A percentile compares a stretch with the other conserved stretches of the same genome.
phyloP scores from a whole-genome alignment of 202 grass and related monocot species.

The Setaria italica region DNA sequence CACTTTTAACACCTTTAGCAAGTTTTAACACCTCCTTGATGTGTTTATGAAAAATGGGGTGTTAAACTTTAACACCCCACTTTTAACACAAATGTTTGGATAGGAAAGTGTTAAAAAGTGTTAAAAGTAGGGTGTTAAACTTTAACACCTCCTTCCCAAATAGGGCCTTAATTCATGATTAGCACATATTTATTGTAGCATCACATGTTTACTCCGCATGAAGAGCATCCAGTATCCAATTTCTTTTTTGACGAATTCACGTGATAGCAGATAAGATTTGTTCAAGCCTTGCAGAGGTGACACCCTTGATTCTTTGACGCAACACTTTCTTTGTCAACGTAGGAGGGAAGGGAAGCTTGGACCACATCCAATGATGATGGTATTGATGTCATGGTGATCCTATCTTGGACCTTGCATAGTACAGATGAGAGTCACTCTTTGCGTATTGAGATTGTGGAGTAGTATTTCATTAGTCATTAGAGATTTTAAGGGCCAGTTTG shows the following conservation, averaged over 20 bases:
- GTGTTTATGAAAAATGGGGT: no score
- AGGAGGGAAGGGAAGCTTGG: not conserved
- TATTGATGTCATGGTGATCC: not conserved
- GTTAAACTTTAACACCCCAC: no score
- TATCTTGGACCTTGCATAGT: not conserved
- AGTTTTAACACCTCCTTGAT: no score
- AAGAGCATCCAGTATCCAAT: not conserved
- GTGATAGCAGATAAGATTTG: constrained; percentile 21
- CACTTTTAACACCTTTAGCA: no score
- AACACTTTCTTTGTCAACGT: not conserved
- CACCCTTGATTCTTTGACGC: constrained; percentile 10
- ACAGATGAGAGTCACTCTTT: not conserved
- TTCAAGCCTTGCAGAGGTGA: not conserved
- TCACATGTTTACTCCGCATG: no score
- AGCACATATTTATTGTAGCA: no score
- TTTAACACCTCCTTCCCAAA: no score
- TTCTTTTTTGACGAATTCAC: not conserved
- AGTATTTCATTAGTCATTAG: not conserved
- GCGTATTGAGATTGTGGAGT: not conserved
- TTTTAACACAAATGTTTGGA: no score
- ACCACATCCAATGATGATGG: not conserved
- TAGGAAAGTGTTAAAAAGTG: no score
- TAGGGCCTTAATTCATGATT: no score
- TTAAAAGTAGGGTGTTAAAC: no score
- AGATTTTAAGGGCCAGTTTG: not conserved